These are phyloP conservation scores for Zymoseptoria tritici DNA, from an alignment of 2,329 filamentous ascomycete species.

Conservation along the genomic window DNA sequence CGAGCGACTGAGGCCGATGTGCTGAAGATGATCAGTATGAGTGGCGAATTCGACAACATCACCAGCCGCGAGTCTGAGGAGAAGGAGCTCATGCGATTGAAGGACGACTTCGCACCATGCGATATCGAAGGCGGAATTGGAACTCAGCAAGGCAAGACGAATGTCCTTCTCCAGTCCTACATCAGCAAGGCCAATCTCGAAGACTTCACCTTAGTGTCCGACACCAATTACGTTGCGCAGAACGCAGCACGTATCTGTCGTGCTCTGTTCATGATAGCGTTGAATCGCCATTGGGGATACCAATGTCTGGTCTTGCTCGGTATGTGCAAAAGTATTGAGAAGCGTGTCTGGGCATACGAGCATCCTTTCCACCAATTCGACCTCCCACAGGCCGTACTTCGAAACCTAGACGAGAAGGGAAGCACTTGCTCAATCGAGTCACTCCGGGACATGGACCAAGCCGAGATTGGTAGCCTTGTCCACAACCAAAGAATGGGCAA, in stretches of 20 bases:
- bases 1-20: conserved; percentile 84
- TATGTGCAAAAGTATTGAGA: conserved; percentile 94
- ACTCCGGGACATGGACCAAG: conserved; percentile 84
- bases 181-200: conserved; percentile 83
- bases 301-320: conserved; percentile 88
- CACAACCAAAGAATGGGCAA: conserved; percentile 84
- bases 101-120: conserved; percentile 64
- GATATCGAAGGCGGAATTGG: conserved; percentile 63
- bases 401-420: conserved; percentile 76
- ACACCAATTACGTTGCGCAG: conserved; percentile 90
- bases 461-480: conserved; percentile 83
- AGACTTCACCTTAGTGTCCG: conserved; percentile 87
- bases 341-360: conserved; percentile 87
- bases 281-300: conserved; percentile 92
- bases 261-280: conserved; percentile 91
- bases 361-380: conserved; percentile 96
- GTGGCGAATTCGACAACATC: conserved; percentile 95
- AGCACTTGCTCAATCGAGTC: conserved; percentile 66
- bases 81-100: conserved; percentile 72
- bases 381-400: conserved; percentile 71
- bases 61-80: conserved; percentile 85
- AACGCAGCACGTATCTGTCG: conserved; percentile 92
- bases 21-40: conserved; percentile 93
- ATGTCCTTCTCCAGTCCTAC: conserved; percentile 88
- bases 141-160: conserved; percentile 80